A percentile compares a stretch with the other conserved stretches of the same genome.
These are phyloP conservation scores for Neurospora sp. DNA, from an alignment of 495 filamentous ascomycete species.

Conservation along the genomic window DNA sequence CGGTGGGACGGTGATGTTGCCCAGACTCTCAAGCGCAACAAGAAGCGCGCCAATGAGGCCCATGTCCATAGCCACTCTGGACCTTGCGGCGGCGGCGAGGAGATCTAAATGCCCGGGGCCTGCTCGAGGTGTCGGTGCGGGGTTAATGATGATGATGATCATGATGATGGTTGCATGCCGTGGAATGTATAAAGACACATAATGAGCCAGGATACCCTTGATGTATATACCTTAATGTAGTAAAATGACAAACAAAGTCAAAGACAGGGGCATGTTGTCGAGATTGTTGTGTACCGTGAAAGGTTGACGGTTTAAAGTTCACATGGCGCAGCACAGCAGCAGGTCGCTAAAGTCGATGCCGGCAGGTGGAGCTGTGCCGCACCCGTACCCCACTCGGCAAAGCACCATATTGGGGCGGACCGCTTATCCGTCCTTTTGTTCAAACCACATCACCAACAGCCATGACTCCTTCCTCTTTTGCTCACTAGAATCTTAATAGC, in stretches of 20 bases:
- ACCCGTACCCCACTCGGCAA: neutral
- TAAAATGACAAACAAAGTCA: neutral
- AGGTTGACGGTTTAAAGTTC: neutral
- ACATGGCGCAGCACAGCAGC: neutral
- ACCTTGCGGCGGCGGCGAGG: slow-evolving; percentile 11
- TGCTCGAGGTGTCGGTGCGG: neutral
- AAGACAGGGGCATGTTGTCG: neutral
- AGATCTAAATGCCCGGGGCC: neutral
- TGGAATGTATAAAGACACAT: neutral
- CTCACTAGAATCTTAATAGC: neutral
- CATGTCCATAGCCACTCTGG: slow-evolving; percentile 2
- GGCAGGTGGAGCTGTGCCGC: neutral
- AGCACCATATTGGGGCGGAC: neutral
- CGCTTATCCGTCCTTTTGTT: neutral
- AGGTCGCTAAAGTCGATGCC: neutral
- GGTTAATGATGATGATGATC: neutral
- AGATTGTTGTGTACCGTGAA: neutral
- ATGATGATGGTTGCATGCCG: neutral
- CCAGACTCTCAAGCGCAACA: slow-evolving; percentile 3
- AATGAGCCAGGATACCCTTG: neutral
- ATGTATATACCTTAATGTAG: neutral
- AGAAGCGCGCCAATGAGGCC: neutral
- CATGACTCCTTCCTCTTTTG: neutral
- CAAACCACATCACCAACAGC: too few relatives aligned
- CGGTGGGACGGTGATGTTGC: slow-evolving; percentile 11